Evolutionary conservation across 73 alveolate genomes (phyloP).

Genomic region (Halteria grandinella): DNA sequence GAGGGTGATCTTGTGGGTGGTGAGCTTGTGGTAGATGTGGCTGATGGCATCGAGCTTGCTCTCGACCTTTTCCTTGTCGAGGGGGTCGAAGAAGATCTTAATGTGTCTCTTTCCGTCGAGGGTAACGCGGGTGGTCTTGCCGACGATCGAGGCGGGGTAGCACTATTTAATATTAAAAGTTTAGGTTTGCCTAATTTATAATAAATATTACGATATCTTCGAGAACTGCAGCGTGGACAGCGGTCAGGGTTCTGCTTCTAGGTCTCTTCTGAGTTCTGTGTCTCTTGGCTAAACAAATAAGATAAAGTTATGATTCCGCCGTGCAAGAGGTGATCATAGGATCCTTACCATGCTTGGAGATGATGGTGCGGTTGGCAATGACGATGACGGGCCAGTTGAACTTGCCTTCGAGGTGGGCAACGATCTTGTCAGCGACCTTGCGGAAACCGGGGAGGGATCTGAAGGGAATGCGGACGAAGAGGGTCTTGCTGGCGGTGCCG

Average conservation of each 20-base stretch:
- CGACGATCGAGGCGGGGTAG: constrained; percentile 75
- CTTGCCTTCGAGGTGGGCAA: constrained; percentile 68
- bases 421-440: constrained; percentile 61
- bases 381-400: constrained; percentile 73
- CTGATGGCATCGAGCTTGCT: constrained; percentile 86
- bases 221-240: constrained; percentile 86
- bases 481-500: constrained; percentile 64
- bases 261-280: constrained; percentile 74
- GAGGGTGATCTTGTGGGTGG: constrained; percentile 86
- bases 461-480: constrained; percentile 70
- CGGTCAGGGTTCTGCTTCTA: constrained; percentile 83
- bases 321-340: background rate
- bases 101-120: constrained; percentile 71
- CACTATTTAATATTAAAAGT: constrained; percentile 37
- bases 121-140: constrained; percentile 71
- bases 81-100: constrained; percentile 70
- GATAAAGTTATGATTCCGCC: background rate
- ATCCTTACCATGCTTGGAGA: constrained; percentile 65
- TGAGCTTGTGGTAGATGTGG: constrained; percentile 82
- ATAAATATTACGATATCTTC: constrained; percentile 75
- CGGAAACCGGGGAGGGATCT: constrained; percentile 66
- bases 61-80: constrained; percentile 84
- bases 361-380: constrained; percentile 64
- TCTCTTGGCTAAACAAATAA: constrained; percentile 41
- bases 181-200: background rate